phyloP scores from a whole-genome alignment of 192 early-diverging fungal species.

The Coemansia sp. region DNA sequence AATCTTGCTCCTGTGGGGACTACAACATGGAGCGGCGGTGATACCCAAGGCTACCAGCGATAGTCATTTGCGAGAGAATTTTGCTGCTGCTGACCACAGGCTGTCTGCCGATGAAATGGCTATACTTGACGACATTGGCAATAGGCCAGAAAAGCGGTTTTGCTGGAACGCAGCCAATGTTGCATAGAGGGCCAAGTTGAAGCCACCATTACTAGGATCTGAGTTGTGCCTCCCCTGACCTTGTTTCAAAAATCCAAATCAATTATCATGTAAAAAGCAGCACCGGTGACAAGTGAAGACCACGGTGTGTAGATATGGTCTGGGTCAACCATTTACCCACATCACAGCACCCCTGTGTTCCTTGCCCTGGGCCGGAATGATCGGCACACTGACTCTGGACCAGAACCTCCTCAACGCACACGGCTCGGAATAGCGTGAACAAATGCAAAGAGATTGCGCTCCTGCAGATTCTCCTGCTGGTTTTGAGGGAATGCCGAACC shows the following conservation, averaged over 20 bases:
- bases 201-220: not conserved
- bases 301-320: no score
- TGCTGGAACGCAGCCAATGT: constrained; percentile 29
- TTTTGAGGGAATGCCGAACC: not conserved
- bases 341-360: not conserved
- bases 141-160: constrained; percentile 13
- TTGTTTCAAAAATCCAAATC: not conserved
- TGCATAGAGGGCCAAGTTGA: not conserved
- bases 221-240: not conserved
- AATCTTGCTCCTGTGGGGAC: constrained; percentile 67
- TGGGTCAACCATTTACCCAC: not conserved
- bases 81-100: not conserved
- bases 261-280: not conserved
- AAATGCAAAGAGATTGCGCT: not conserved
- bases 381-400: not conserved
- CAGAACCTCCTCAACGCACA: not conserved
- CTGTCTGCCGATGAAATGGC: constrained; percentile 16
- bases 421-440: not conserved
- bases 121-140: constrained; percentile 3
- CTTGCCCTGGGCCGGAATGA: not conserved
- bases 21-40: constrained; percentile 65
- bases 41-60: constrained; percentile 66
- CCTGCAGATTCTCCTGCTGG: not conserved
- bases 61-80: constrained; percentile 33
- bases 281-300: not conserved